Evolutionary conservation across 1,284 basidiomycete species (phyloP).

Genomic region (Abortiporus biennis): DNA sequence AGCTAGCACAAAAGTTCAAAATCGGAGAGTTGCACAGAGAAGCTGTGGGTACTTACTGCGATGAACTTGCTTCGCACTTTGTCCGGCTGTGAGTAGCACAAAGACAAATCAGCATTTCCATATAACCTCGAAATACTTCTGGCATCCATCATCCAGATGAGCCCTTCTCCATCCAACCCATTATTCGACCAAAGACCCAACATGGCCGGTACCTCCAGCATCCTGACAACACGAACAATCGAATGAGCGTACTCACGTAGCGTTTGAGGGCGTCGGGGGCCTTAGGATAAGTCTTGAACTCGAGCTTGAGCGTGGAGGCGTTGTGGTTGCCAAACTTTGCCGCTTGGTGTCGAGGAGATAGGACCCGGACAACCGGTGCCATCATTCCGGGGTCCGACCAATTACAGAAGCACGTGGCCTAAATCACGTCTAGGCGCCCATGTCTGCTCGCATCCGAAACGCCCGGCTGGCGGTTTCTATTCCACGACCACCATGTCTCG

Average conservation of each 20-base stretch:
- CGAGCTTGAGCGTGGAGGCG: background rate
- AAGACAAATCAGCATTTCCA: conserved; percentile 17
- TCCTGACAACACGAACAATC: no score
- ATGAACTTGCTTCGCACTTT: conserved; percentile 25
- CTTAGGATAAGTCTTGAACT: background rate
- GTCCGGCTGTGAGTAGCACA: conserved; percentile 22
- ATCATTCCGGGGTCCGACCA: no score
- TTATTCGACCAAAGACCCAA: background rate
- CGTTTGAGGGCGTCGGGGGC: background rate
- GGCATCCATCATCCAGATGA: conserved; percentile 1
- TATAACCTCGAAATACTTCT: conserved; percentile 3
- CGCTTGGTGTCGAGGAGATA: no score
- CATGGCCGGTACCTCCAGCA: no score
- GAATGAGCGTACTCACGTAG: background rate
- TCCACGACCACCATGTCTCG: conserved; percentile 44
- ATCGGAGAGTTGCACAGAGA: background rate
- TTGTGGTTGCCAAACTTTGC: no score
- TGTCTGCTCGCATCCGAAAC: no score
- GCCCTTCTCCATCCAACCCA: background rate
- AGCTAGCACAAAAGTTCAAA: conserved; percentile 24
- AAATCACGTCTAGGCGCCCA: no score
- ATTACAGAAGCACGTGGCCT: no score
- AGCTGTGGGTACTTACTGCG: conserved; percentile 24
- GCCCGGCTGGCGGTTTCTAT: no score
- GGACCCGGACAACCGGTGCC: no score